phyloP scores from a whole-genome alignment of 352 stramenopile species.

The Phytophthora fragariae region DNA sequence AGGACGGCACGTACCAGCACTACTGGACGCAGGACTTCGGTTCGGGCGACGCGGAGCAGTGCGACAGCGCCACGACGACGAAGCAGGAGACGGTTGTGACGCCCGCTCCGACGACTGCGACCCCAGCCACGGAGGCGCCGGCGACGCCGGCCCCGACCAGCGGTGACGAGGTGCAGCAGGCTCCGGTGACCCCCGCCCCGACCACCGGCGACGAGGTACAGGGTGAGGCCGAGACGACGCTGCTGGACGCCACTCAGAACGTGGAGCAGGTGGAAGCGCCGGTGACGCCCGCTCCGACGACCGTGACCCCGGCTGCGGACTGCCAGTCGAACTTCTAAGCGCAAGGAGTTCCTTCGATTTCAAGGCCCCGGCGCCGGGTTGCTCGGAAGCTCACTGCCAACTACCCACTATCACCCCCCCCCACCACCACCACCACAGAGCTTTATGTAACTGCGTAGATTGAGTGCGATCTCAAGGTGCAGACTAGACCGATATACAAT shows the following conservation, averaged over 20 bases:
- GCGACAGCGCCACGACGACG: conserved; percentile 22
- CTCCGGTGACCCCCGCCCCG: no score
- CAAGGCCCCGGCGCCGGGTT: neutral
- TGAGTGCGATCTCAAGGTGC: conserved; percentile 33
- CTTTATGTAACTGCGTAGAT: conserved; percentile 31
- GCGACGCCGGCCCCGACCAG: neutral
- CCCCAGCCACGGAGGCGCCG: conserved; percentile 7
- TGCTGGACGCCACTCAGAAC: neutral
- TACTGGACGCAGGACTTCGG: conserved; percentile 29
- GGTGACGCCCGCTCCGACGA: conserved; percentile 24
- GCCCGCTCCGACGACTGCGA: conserved; percentile 21
- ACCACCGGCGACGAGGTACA: no score
- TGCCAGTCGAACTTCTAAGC: conserved; percentile 36
- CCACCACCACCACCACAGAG: conserved; percentile 17
- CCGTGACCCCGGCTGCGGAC: conserved; percentile 16
- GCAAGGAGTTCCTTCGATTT: neutral
- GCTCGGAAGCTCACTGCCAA: neutral
- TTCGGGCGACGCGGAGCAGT: conserved; percentile 34
- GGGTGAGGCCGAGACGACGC: neutral
- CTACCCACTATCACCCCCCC: neutral
- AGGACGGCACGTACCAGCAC: conserved; percentile 17
- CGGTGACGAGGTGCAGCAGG: no score
- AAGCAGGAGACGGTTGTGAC: conserved; percentile 21
- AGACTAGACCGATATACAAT: conserved; percentile 36
- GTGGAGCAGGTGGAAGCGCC: conserved; percentile 7